phyloP scores from a whole-genome alignment of 306 rosid species.

The Glycyrrhiza uralensis region DNA sequence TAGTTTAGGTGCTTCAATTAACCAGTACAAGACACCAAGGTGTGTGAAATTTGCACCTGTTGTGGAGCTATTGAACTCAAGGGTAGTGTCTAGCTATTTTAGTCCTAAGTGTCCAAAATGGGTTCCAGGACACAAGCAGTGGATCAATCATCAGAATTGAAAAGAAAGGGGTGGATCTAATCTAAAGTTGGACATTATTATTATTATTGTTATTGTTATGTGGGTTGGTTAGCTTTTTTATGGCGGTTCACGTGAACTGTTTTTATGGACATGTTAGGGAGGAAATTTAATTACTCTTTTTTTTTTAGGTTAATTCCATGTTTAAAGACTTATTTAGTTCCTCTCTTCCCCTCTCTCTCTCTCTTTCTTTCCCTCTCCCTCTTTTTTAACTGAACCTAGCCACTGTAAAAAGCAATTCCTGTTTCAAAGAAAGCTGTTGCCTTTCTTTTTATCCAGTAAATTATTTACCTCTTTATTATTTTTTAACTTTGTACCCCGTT shows the following conservation, averaged over 20 bases:
- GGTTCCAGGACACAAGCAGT: constrained; percentile 86
- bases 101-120: constrained; percentile 98
- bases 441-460: constrained; percentile 16
- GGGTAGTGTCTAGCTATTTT: constrained; percentile 52
- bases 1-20: constrained; percentile 91
- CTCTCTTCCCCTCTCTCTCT: neutral
- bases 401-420: constrained; percentile 67
- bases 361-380: neutral
- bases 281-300: constrained; percentile 34
- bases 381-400: constrained; percentile 41
- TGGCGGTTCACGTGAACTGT: constrained; percentile 51
- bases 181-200: constrained; percentile 1
- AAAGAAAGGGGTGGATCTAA: too few species aligned
- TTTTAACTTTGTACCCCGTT: neutral
- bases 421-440: constrained; percentile 46
- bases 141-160: constrained; percentile 61
- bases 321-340: constrained; percentile 25
- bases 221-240: constrained; percentile 38
- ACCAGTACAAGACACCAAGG: constrained; percentile 93
- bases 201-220: constrained; percentile 9
- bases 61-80: constrained; percentile 80
- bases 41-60: constrained; percentile 90
- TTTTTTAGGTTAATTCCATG: constrained; percentile 47
- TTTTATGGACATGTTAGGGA: constrained; percentile 46
- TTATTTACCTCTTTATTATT: neutral